phyloP scores from a whole-genome alignment of 257 asterid species.

The Jacaranda copaia region DNA sequence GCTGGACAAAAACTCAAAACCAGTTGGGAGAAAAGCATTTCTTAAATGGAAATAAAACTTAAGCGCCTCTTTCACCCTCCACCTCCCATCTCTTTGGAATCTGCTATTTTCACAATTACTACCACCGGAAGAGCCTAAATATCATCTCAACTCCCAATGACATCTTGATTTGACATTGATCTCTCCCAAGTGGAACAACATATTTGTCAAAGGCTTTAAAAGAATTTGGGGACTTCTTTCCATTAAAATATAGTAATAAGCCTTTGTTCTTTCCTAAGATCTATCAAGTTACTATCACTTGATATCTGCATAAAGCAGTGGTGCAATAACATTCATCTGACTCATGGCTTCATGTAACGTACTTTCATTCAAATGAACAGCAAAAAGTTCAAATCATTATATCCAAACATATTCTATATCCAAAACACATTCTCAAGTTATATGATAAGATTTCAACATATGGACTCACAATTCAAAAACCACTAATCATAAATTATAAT shows the following conservation, averaged over 20 bases:
- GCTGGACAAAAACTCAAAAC: no score
- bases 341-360: background rate
- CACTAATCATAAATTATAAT: background rate
- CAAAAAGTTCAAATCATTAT: background rate
- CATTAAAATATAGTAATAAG: background rate
- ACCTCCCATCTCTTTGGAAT: no score
- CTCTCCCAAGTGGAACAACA: background rate
- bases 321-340: background rate
- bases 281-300: background rate
- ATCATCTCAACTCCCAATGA: no score
- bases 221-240: background rate
- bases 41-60: no score
- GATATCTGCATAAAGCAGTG: background rate
- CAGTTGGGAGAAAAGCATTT: no score
- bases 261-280: background rate
- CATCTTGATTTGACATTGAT: background rate
- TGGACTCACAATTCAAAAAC: background rate
- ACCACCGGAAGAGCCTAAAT: no score
- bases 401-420: background rate
- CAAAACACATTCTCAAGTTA: background rate
- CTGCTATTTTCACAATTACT: no score
- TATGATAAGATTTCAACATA: background rate
- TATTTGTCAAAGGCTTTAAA: background rate
- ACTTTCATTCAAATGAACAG: background rate
- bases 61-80: no score